Evolutionary conservation across 208 protist genomes (phyloP), one percentile per base, ranked within the genome.

Genomic region (Naegleria fowleri): DNA sequence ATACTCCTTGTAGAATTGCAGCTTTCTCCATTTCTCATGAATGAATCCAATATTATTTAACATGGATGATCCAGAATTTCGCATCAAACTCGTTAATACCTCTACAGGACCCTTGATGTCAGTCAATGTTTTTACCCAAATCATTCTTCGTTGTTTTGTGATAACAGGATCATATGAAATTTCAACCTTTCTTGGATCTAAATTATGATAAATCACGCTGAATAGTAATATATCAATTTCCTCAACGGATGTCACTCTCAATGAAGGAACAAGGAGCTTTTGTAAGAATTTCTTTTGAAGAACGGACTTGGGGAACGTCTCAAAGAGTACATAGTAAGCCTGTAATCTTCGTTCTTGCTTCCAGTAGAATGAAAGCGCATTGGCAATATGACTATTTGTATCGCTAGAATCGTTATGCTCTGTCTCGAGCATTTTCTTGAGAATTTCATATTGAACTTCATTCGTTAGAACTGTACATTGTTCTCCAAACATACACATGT

Each of bases 161-260:
- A 79, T 13, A 36, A n/a, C 9, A 67, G 22, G 11, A 67, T 67
- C 55, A 36, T 79, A n/a, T 36, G 16, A 36, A 9, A n/a, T 39
- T 48, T 86, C 39, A 0, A 40, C 36, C 7, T 58, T 88, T 39
- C 39, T 40, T 58, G 86, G 86, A 89, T 89, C 48, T 2, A 67
- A 67, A 19, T 38, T 9, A 58, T 67, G 9, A 40, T 67, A 41
- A 39, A 89, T 40, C 36, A 67, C 33, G 19, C 41, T 67, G 59
- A 89, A 89, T 22, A 89, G 51, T 15, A 89, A 40, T 2, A 67
- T 29, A 67, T 89, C 86, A 33, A 89, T 67, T 11, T 89, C 48
- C 25, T 67, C 25, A n/a, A 67, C 39, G 3, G 48, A 67, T 58
- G 13, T 13, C 22, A 58, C 9, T 79, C 67, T 79, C 29, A 79